A percentile compares a stretch with the other conserved stretches of the same genome.
Conservation (phyloP, 1,284 basidiomycete genomes). For the Tylopilus sp. region DNA sequence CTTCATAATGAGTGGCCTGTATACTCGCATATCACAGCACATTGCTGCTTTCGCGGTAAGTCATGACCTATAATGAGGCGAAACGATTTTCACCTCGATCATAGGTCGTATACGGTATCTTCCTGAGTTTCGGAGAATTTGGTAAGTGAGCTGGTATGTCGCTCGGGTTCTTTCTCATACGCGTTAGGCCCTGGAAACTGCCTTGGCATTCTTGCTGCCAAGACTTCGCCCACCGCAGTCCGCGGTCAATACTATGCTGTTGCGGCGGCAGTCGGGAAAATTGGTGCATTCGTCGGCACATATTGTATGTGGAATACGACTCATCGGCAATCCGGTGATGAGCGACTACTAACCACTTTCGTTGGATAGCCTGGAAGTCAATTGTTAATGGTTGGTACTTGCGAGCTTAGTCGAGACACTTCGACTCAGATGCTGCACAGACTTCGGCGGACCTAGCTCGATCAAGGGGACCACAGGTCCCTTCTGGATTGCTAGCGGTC, state of each 20-base stretch:
- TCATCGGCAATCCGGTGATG: background rate
- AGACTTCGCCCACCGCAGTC: slow-evolving; percentile 78
- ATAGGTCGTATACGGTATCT: slow-evolving; percentile 82
- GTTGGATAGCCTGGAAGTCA: slow-evolving; percentile 55
- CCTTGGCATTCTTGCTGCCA: slow-evolving; percentile 75
- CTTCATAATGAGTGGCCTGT: slow-evolving; percentile 82
- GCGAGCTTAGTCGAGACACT: background rate
- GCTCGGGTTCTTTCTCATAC: slow-evolving; percentile 1
- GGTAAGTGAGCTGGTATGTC: slow-evolving; percentile 33
- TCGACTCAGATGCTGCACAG: slow-evolving; percentile 35
- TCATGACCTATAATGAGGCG: background rate
- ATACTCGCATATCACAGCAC: slow-evolving; percentile 53
- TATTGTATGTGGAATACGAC: slow-evolving; percentile 48
- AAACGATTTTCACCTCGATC: background rate
- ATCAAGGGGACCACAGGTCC: slow-evolving; percentile 68
- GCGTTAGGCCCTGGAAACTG: slow-evolving; percentile 68
- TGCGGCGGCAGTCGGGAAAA: slow-evolving; percentile 87
- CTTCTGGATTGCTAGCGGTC: slow-evolving; percentile 75
- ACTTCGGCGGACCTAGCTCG: slow-evolving; percentile 52
- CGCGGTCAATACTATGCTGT: slow-evolving; percentile 83
- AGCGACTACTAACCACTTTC: slow-evolving; percentile 13
- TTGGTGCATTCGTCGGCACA: slow-evolving; percentile 81
- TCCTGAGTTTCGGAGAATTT: slow-evolving; percentile 80
- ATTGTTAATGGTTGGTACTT: slow-evolving; percentile 52
- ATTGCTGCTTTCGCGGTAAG: slow-evolving; percentile 75